These are phyloP conservation scores for Vigna unguiculata DNA, from an alignment of 306 rosid species.

Conservation along the genomic window DNA sequence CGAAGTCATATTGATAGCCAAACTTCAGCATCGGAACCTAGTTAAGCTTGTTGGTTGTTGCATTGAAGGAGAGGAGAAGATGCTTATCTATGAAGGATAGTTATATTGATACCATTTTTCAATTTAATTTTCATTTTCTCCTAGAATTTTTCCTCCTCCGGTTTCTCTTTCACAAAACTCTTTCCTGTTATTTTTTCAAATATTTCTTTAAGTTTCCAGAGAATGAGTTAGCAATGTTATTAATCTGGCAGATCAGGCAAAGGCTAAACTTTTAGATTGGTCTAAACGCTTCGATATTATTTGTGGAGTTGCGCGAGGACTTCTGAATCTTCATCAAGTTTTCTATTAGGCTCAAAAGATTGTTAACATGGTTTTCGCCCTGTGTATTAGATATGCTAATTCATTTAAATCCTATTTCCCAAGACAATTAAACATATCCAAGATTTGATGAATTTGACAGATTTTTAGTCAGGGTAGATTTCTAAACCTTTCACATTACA, in stretches of 20 bases:
- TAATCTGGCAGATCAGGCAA: slow-evolving; percentile 42
- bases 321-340: slow-evolving; percentile 69
- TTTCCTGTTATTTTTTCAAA: background rate
- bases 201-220: background rate
- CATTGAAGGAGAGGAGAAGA: slow-evolving; percentile 46
- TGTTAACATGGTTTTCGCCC: no score
- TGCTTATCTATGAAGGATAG: slow-evolving; percentile 50
- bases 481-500: no score
- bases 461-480: no score
- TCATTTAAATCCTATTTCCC: no score
- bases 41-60: slow-evolving; percentile 49
- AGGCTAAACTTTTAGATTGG: slow-evolving; percentile 49
- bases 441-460: no score
- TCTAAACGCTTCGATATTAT: slow-evolving; percentile 52
- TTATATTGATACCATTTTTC: slow-evolving; percentile 43
- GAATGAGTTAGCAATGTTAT: slow-evolving; percentile 9
- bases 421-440: no score
- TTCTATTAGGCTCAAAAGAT: no score
- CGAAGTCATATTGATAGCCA: slow-evolving; percentile 47
- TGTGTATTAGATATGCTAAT: no score
- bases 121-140: slow-evolving; percentile 23
- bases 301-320: slow-evolving; percentile 62
- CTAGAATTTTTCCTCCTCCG: background rate
- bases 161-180: background rate
- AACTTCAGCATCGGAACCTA: slow-evolving; percentile 49